Conservation (phyloP, 805 yeast species). For the Helenozyma rhizophorensis region DNA sequence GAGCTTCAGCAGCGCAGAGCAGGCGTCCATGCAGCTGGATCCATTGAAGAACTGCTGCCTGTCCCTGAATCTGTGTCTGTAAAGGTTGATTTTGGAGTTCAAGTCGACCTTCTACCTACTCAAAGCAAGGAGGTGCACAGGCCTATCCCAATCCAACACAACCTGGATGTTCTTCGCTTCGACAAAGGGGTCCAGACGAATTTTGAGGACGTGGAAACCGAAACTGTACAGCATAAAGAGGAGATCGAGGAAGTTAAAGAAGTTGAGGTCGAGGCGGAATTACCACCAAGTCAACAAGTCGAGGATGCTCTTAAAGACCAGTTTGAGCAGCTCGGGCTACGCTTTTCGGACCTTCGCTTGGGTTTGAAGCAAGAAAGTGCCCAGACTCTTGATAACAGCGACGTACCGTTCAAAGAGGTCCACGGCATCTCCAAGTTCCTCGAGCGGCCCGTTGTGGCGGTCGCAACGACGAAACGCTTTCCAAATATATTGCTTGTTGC, state of each 20-base stretch:
- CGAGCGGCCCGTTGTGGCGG: conserved; percentile 7
- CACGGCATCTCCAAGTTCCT: conserved; percentile 6
- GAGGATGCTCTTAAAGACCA: conserved; percentile 1
- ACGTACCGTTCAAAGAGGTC: conserved; percentile 9
- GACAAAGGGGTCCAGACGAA: conserved; percentile 24
- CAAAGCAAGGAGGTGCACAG: too few relatives aligned
- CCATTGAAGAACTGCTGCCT: not conserved
- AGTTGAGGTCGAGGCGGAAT: not conserved
- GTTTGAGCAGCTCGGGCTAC: conserved; percentile 2
- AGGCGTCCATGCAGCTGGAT: conserved; percentile 12
- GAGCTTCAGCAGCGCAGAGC: conserved; percentile 22
- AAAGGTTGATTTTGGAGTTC: conserved; percentile 24
- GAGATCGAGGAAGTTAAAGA: not conserved
- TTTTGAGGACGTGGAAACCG: conserved; percentile 3
- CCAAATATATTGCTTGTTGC: conserved; percentile 13
- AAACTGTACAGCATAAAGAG: not conserved
- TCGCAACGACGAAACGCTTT: conserved; percentile 8
- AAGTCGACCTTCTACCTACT: conserved; percentile 18
- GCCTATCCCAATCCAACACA: too few relatives aligned
- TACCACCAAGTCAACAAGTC: not conserved
- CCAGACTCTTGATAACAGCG: conserved; percentile 1
- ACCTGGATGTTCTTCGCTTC: conserved; percentile 2
- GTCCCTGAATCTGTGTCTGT: conserved; percentile 5
- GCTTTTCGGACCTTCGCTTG: conserved; percentile 13
- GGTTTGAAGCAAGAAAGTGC: conserved; percentile 5